Base-by-base conservation (phyloP, 345 rosid species). In the Gossypioides kirkii region DNA sequence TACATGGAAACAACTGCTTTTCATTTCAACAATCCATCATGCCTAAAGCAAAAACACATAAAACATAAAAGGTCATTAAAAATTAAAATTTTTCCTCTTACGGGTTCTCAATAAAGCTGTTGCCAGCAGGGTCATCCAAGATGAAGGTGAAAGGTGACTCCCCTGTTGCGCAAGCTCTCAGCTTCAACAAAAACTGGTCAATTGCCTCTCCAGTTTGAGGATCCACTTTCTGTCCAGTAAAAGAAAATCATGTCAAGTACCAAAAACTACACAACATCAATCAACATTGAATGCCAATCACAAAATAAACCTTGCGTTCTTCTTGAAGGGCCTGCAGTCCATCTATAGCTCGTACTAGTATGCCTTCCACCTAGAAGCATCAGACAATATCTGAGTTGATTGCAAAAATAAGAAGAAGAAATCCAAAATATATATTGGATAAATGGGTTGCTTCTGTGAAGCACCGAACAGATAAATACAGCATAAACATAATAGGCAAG, bases 51-150 rank as follows among this genome's bases (percentile, higher is more conserved):
- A 42, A 20, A 50, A 22, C 17, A 32, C 10, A 36, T 41, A 47
- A 72, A 18, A 68, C 72, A 63, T 23, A 43, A 73, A 17, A 66
- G 61, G 26, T 50, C 26, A 72, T 14, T 64, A 25, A 69, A 54
- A 18, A 53, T 23, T 63, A 18, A 66, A 41, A 54, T 25, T n/a
- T 53, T 16, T 32, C 14, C 67, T 28, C 96, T 90, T 88, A 94
- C 98, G 86, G 98, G 71, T 92, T 94, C 79, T 94, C 98, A 69
- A 94, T 82, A 80, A 94, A 94, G 86, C 98, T 88, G 84, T 94
- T 94, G 75, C 98, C 98, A 66, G 97, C 82, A 68, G 97, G 95
- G 85, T 94, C 98, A 73, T 94, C 97, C 78, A 94, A 81, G 83
- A 90, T 78, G 81, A 92, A 84, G 74, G 93, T 88, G 77, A 90